Percentiles rank a stretch among this genome's conserved stretches.
Evolutionary conservation across 345 rosid genomes (phyloP).

Genomic region (Streptanthus diversifolius): DNA sequence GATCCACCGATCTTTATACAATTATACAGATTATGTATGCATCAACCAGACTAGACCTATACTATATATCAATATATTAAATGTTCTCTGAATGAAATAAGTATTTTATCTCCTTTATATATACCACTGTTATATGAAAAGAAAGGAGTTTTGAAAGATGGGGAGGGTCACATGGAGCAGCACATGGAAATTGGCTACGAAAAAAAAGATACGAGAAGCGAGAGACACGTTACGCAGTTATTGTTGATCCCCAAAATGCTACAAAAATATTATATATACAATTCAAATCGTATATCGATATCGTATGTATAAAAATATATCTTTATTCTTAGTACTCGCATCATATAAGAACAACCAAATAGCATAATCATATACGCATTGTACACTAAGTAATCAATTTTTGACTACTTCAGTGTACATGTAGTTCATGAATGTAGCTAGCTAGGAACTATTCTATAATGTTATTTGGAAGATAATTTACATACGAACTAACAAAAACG

Average conservation of each 20-base stretch:
- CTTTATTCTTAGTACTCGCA: slow-evolving; percentile 28
- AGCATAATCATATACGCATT: not conserved
- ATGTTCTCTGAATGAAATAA: not conserved
- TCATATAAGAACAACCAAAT: not conserved
- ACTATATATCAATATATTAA: slow-evolving; percentile 4
- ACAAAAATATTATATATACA: not conserved
- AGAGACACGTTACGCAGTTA: slow-evolving; percentile 36
- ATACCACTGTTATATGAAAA: not conserved
- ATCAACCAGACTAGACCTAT: slow-evolving; percentile 3
- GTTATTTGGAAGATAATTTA: not conserved
- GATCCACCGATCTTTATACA: slow-evolving; percentile 19
- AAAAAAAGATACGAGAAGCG: slow-evolving; percentile 38
- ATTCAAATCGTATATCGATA: not conserved
- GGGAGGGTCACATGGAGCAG: slow-evolving; percentile 39
- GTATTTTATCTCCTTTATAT: not conserved
- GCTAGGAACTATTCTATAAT: not conserved
- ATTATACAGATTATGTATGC: not conserved
- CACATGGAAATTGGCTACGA: slow-evolving; percentile 36
- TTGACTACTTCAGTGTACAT: not conserved
- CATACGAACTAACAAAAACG: not conserved
- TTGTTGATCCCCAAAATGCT: slow-evolving; percentile 26
- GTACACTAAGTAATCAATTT: not conserved
- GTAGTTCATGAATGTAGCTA: not conserved
- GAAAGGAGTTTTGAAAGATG: not conserved
- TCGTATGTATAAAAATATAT: not conserved